phyloP scores from a whole-genome alignment of 176 grass and related monocot species.

The Triticum turgidum region DNA sequence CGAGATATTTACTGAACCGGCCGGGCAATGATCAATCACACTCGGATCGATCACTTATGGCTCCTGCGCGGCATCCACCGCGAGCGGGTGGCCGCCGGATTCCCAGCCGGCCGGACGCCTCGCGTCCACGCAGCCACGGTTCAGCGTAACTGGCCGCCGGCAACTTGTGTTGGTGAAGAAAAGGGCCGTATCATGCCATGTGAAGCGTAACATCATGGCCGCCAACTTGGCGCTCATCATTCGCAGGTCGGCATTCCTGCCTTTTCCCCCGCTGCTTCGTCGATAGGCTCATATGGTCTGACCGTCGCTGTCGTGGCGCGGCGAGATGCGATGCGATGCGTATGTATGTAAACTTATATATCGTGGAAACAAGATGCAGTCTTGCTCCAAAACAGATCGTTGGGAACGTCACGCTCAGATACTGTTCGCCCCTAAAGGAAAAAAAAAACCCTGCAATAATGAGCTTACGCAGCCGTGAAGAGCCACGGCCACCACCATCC shows the following conservation, averaged over 20 bases:
- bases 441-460: background rate
- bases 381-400: background rate
- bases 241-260: background rate
- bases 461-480: background rate
- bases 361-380: conserved; percentile 5
- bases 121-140: background rate
- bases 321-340: background rate
- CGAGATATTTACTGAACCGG: background rate
- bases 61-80: background rate
- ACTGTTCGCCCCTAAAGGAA: conserved; percentile 29
- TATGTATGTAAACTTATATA: background rate
- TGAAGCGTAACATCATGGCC: background rate
- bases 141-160: background rate
- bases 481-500: background rate
- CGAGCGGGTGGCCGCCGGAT: background rate
- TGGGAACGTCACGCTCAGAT: conserved; percentile 16
- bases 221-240: background rate
- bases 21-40: background rate
- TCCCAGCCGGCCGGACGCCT: background rate
- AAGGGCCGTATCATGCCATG: background rate
- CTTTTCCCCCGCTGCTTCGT: background rate
- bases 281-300: background rate
- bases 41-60: background rate
- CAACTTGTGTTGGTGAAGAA: conserved; percentile 15
- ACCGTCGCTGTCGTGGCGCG: background rate